Evolutionary conservation across 306 rosid genomes (phyloP), one percentile per base, ranked within the genome.

Genomic region (Urtica urens): DNA sequence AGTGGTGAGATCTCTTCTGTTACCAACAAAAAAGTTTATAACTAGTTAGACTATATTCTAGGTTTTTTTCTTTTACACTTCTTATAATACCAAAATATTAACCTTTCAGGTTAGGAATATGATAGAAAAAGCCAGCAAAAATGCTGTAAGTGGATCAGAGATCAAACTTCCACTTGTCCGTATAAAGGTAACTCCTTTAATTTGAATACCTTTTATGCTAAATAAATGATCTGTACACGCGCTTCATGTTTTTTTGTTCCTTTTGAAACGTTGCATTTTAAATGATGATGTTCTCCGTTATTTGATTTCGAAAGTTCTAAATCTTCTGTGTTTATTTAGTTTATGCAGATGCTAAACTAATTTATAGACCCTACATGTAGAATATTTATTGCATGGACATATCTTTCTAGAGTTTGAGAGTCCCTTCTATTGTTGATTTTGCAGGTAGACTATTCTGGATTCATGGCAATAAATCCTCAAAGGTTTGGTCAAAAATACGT

Each of bases 361-460:
- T n/a, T n/a, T n/a, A n/a, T n/a, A n/a, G n/a, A n/a, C n/a, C n/a
- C n/a, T n/a, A n/a, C n/a, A n/a, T n/a, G n/a, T 18, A 7, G 37
- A 5, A 37, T 5, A 24, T 37, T 14, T 6, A 26, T 51, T 20
- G 19, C 21, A 23, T 28, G 10, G 19, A 4, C 14, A 7, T 31
- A n/a, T 50, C 19, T 20, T 46, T 10, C 2, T 34, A 43, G 19
- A 2, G 21, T 23, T 1, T 5, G 9, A 38, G 19, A 10, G 13
- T 10, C 14, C 39, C 47, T 46, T 41, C 17, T 57, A 11, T 30
- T 3, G 38, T 35, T 67, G 41, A 60, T 63, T 61, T 71, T 43
- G 74, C 79, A 90, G 99, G 99, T 90, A 33, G 99, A 90, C 71
- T 90, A 90, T 64, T 85, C 99, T 59, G 99, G 95, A 52, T 90